phyloP scores from a whole-genome alignment of 2,329 filamentous ascomycete species.

The Nothopassalora personata region DNA sequence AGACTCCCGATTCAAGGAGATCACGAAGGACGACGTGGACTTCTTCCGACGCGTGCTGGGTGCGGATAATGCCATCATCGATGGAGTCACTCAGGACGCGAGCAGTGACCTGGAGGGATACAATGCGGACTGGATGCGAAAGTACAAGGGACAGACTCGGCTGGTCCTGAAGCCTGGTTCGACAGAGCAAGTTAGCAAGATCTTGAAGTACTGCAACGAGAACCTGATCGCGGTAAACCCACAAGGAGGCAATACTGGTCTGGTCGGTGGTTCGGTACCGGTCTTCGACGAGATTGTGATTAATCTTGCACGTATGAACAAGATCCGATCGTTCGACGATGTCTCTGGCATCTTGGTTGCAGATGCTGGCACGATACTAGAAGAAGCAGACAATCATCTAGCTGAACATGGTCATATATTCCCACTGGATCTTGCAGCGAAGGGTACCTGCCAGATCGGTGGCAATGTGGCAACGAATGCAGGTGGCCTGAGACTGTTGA shows the following conservation, averaged over 20 bases:
- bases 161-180: constrained; percentile 80
- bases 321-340: constrained; percentile 85
- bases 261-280: constrained; percentile 91
- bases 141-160: constrained; percentile 85
- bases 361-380: constrained; percentile 86
- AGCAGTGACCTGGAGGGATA: constrained; percentile 80
- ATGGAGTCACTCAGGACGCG: constrained; percentile 70
- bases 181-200: constrained; percentile 82
- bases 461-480: constrained; percentile 96
- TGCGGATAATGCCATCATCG: constrained; percentile 71
- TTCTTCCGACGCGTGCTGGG: constrained; percentile 80
- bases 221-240: constrained; percentile 88
- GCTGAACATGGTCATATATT: constrained; percentile 83
- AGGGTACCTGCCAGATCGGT: constrained; percentile 93
- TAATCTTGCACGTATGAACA: constrained; percentile 84
- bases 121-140: constrained; percentile 99
- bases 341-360: constrained; percentile 85
- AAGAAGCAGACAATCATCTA: constrained; percentile 80
- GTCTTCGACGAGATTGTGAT: constrained; percentile 98
- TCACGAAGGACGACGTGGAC: constrained; percentile 74
- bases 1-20: constrained; percentile 64
- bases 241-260: constrained; percentile 92
- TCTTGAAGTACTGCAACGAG: constrained; percentile 92
- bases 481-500: constrained; percentile 78
- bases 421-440: constrained; percentile 93